Evolutionary conservation across 371 early-diverging fungal species (phyloP).

Genomic region (Apophysomyces variabilis): DNA sequence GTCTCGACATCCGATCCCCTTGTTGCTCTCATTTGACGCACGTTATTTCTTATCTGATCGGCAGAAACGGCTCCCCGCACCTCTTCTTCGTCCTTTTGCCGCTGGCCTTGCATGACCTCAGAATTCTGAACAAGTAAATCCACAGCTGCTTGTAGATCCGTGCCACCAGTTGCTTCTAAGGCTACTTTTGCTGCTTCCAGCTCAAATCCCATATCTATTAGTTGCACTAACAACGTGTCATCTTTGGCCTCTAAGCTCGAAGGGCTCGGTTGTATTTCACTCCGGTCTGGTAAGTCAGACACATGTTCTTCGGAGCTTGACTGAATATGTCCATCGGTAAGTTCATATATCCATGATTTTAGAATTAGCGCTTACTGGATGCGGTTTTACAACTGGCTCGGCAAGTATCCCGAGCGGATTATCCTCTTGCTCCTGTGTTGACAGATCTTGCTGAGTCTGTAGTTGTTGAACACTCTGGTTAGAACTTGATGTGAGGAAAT

Average conservation of each 20-base stretch:
- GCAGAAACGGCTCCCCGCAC: too few species aligned
- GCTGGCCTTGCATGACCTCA: conserved; percentile 31
- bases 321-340: neutral
- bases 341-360: neutral
- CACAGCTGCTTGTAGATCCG: conserved; percentile 67
- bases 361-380: neutral
- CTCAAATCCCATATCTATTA: conserved; percentile 81
- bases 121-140: conserved; percentile 67
- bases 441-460: neutral
- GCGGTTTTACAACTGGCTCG: neutral
- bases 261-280: neutral
- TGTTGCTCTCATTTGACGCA: conserved; percentile 4
- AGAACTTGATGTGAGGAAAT: conserved; percentile 22
- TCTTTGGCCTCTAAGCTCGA: conserved; percentile 10
- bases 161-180: conserved; percentile 61
- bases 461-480: conserved; percentile 12
- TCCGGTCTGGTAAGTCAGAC: neutral
- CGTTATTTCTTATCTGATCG: too few species aligned
- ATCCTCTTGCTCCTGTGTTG: conserved; percentile 28
- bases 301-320: neutral
- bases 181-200: conserved; percentile 66
- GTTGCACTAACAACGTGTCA: conserved; percentile 60
- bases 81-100: too few species aligned
- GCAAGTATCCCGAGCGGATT: conserved; percentile 53
- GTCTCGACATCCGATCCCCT: neutral